Base-by-base conservation (phyloP, 208 protist genomes). In the Endotrypanum monterogeii region DNA sequence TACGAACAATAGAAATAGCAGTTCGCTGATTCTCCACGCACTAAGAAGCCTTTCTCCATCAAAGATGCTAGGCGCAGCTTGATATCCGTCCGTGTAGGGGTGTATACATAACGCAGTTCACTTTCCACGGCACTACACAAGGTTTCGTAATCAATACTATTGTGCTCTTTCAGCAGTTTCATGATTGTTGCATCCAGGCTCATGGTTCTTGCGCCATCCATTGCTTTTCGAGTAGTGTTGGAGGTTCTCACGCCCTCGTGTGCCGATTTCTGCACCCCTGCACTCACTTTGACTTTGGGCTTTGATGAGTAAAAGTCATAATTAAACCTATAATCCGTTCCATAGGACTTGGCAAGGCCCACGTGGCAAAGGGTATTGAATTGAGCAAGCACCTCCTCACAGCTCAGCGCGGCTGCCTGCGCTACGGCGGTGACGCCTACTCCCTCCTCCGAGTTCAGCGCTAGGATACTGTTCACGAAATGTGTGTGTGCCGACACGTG, bases 41-140 rank as follows among this genome's bases (percentile, higher is more conserved):
- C 74, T 37, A 96, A 72, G 30, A 92, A 82, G 20, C 89, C 87
- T 48, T 91, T 91, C 37, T 87, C 86, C n/a, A 94, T 92, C 7
- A 96, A 73, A 23, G 55, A 57, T n/a, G 89, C 84, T 16, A 96
- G 61, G 44, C 78, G 74, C 23, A 71, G 58, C 71, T 94, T 96
- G 20, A 96, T 89, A 30, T 92, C 85, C 62, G 71, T 39, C 30
- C 69, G 50, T 28, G 79, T 85, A 2, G 89, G 84, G 18, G 68
- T 61, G 67, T 85, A 90, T 9, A 78, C 71, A 35, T 70, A 76
- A 41, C 68, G 25, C 2, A 94, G 58, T 8, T 44, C 71, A 11
- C 79, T 44, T 35, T 72, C 73, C 2, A 94, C 80, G 14, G 51
- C 48, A 25, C 65, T 41, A 62, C 83, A 94, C n/a, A 96, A 73